A percentile compares a stretch with the other conserved stretches of the same genome.
Evolutionary conservation across 1,139 yeast species (phyloP).

Genomic region (Yamadazyma sp.): DNA sequence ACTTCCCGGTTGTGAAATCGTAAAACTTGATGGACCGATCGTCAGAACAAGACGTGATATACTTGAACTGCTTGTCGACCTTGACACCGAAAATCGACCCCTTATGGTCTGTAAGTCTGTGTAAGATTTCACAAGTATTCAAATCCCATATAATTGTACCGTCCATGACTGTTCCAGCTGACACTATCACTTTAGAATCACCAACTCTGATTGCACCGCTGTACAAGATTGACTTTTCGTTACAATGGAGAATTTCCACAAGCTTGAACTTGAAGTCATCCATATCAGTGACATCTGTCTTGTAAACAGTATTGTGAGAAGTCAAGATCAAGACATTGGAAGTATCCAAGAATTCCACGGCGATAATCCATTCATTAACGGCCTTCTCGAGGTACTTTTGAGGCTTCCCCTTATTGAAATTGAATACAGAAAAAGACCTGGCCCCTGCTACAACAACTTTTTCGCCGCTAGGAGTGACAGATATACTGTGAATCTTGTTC

Average conservation of each 20-base stretch:
- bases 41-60: slow-evolving; percentile 82
- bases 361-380: slow-evolving; percentile 76
- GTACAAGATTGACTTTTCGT: slow-evolving; percentile 80
- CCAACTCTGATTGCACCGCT: slow-evolving; percentile 72
- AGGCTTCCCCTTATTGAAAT: slow-evolving; percentile 1
- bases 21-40: slow-evolving; percentile 85
- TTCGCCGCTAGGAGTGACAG: slow-evolving; percentile 29
- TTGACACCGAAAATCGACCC: slow-evolving; percentile 88
- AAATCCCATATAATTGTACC: slow-evolving; percentile 83
- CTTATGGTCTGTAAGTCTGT: slow-evolving; percentile 70
- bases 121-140: slow-evolving; percentile 41
- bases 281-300: slow-evolving; percentile 33
- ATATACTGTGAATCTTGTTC: slow-evolving; percentile 80
- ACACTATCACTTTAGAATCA: slow-evolving; percentile 44
- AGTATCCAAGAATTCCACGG: slow-evolving; percentile 49
- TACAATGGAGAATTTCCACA: slow-evolving; percentile 47
- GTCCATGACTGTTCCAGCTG: slow-evolving; percentile 92
- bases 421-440: slow-evolving; percentile 57
- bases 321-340: slow-evolving; percentile 55
- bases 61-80: slow-evolving; percentile 55
- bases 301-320: slow-evolving; percentile 74
- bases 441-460: slow-evolving; percentile 66
- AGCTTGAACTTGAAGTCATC: slow-evolving; percentile 22
- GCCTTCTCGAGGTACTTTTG: slow-evolving; percentile 40
- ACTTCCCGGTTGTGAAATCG: slow-evolving; percentile 54